Base-by-base conservation (phyloP, 306 rosid species). In the Cucumis cinereus region DNA sequence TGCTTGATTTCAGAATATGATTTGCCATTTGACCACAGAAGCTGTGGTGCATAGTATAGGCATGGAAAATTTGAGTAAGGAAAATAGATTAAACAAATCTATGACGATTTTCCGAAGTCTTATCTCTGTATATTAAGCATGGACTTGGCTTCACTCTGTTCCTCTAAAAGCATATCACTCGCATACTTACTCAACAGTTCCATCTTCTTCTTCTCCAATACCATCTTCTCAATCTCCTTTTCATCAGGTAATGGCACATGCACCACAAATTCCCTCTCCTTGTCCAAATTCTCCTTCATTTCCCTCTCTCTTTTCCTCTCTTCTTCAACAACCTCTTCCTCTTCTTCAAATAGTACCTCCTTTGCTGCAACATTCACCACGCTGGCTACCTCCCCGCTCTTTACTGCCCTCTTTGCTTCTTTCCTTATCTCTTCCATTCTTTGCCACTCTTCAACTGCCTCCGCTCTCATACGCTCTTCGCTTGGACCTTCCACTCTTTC, bases 191-290 rank as follows among this genome's bases (percentile, higher is more conserved):
- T 86, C 83, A 91, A 79, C 45, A 94, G 70, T 38, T 94, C 98
- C 87, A 56, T 81, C 88, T 91, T 91, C 86, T 94, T 94, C 92
- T 91, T 94, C 93, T 94, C 88, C 81, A 94, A 43, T 74, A 94
- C 93, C 98, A 92, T 94, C 85, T 49, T 91, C 89, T 94, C 98
- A 20, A 94, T 91, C 83, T 94, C 98, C 87, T 84, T 90, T 28
- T 82, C 86, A 78, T 94, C 97, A 0, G 97, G 97, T 81, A 91
- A 67, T 0, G 98, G 98, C 78, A 94, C 98, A 6, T 94, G 98
- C 33, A 80, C 98, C 62, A 94, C 87, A 41, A 94, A 94, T 83
- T 91, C 91, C 77, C 80, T 87, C 79, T 83, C 92, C 79, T 80
- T 83, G 67, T 82, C 88, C 63, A 77, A 79, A 74, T 54, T 76